These are phyloP conservation scores for Jamesozyma jinghongensis DNA, from an alignment of 805 yeast species.

Conservation along the genomic window DNA sequence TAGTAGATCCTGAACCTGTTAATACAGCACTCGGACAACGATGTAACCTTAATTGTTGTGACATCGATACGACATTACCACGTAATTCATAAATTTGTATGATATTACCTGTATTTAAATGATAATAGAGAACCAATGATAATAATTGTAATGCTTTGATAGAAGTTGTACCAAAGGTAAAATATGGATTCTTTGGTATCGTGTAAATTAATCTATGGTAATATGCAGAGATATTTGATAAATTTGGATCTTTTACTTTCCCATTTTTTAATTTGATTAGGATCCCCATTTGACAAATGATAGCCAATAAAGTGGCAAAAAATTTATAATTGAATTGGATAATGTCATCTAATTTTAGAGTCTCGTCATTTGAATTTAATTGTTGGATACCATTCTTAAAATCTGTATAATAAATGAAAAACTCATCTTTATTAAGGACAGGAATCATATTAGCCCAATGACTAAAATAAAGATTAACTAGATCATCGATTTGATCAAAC, in stretches of 20 bases:
- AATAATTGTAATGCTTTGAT: slow-evolving; percentile 62
- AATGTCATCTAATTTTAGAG: slow-evolving; percentile 1
- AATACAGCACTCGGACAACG: slow-evolving; percentile 80
- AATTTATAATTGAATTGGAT: slow-evolving; percentile 20
- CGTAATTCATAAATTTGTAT: slow-evolving; percentile 66
- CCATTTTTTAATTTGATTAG: slow-evolving; percentile 18
- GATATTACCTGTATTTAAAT: slow-evolving; percentile 64
- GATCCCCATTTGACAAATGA: slow-evolving; percentile 27
- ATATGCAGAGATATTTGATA: slow-evolving; percentile 32
- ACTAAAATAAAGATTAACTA: slow-evolving; percentile 58
- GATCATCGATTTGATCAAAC: slow-evolving; percentile 43
- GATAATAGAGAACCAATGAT: slow-evolving; percentile 59
- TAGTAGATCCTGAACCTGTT: slow-evolving; percentile 53
- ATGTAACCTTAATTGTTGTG: slow-evolving; percentile 76
- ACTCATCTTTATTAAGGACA: slow-evolving; percentile 58
- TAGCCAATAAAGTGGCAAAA: slow-evolving; percentile 20
- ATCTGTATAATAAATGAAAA: slow-evolving; percentile 44
- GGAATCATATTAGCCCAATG: slow-evolving; percentile 73
- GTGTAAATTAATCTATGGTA: slow-evolving; percentile 50
- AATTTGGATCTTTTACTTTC: slow-evolving; percentile 6
- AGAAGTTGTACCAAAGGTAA: slow-evolving; percentile 51
- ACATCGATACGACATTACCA: slow-evolving; percentile 70
- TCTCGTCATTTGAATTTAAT: background rate
- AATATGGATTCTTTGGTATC: slow-evolving; percentile 49
- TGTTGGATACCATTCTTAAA: slow-evolving; percentile 3